These are phyloP conservation scores for rapeseed (Brassica napus) DNA, from an alignment of 345 rosid genomes.

Conservation along the genomic window Da-Ae NC_063450.1:51453501-51454000, in stretches of 20 bases:
- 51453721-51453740: neutral
- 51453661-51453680: neutral
- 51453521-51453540: neutral
- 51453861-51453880: neutral
- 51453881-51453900: neutral
- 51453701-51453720: neutral
- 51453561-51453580: slow-evolving; percentile 10
- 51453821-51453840: neutral
- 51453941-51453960: neutral
- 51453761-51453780: neutral
- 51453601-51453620: neutral
- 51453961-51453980: neutral
- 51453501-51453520: slow-evolving; percentile 22
- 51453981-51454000: slow-evolving; percentile 42
- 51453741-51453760: neutral
- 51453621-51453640: neutral
- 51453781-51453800: slow-evolving; percentile 41
- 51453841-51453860: neutral
- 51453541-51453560: slow-evolving; percentile 5
- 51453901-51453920: neutral
- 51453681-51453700: neutral
- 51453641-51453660: slow-evolving; percentile 1
- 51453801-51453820: neutral
- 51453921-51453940: slow-evolving; percentile 35
- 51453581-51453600: slow-evolving; percentile 45